These are phyloP conservation scores for Fusarium sp. DNA, from an alignment of 2,329 filamentous ascomycete genomes.

Conservation along the genomic window DNA sequence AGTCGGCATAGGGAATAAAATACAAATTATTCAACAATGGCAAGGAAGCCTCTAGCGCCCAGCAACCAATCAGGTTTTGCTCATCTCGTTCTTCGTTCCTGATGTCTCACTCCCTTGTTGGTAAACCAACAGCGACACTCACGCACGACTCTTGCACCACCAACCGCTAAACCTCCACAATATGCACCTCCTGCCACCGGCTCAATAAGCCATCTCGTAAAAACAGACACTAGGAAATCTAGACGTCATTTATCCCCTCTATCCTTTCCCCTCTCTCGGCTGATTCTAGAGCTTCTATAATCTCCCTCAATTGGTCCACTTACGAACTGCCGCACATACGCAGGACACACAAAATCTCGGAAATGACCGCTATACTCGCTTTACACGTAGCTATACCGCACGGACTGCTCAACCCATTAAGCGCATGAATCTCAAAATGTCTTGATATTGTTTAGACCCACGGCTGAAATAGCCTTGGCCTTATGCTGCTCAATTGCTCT, in stretches of 20 bases:
- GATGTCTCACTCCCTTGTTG: slow-evolving; percentile 26
- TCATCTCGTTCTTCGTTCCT: slow-evolving; percentile 24
- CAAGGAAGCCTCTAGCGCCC: slow-evolving; percentile 10
- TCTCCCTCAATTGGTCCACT: slow-evolving; percentile 12
- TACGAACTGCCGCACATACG: slow-evolving; percentile 13
- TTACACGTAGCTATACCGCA: slow-evolving; percentile 27
- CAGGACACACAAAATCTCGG: slow-evolving; percentile 3
- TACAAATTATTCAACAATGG: not conserved
- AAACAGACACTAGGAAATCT: not conserved
- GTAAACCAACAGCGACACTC: slow-evolving; percentile 10
- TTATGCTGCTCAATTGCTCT: slow-evolving; percentile 4
- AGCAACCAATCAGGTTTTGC: slow-evolving; percentile 30
- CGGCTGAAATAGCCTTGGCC: slow-evolving; percentile 20
- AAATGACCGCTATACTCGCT: slow-evolving; percentile 26
- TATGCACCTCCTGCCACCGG: not conserved
- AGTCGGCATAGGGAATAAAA: not conserved
- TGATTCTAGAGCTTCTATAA: not conserved
- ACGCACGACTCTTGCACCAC: not conserved
- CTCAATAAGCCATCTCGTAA: not conserved
- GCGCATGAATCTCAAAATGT: slow-evolving; percentile 36
- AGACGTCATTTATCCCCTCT: not conserved
- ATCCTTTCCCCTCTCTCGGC: not conserved
- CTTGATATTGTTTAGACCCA: slow-evolving; percentile 39
- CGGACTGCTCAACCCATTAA: slow-evolving; percentile 22
- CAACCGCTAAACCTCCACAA: not conserved